Evolutionary conservation across 2,329 filamentous ascomycete species (phyloP).

Genomic region (Neurospora sp.): DNA sequence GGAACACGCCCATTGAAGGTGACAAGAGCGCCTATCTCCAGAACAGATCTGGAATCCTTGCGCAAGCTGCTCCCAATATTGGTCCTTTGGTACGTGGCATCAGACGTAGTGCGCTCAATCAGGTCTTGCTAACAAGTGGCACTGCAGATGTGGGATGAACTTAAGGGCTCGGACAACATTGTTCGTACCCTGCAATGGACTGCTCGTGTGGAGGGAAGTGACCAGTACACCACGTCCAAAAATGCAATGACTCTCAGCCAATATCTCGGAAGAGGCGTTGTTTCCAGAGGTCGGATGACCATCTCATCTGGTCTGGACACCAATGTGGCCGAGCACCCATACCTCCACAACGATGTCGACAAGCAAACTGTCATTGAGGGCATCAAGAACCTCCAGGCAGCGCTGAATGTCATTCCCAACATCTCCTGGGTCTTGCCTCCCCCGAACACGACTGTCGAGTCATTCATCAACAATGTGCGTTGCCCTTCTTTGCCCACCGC

Average conservation of each 20-base stretch:
- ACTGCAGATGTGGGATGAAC: slow-evolving; percentile 41
- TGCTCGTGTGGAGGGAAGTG: slow-evolving; percentile 21
- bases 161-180: slow-evolving; percentile 46
- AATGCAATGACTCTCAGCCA: slow-evolving; percentile 43
- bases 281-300: slow-evolving; percentile 50
- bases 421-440: slow-evolving; percentile 48
- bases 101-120: neutral
- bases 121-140: slow-evolving; percentile 6
- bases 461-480: slow-evolving; percentile 43
- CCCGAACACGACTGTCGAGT: slow-evolving; percentile 39
- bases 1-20: slow-evolving; percentile 32
- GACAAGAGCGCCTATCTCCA: slow-evolving; percentile 36
- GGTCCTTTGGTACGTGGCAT: slow-evolving; percentile 35
- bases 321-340: slow-evolving; percentile 48
- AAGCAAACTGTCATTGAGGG: slow-evolving; percentile 53
- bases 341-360: slow-evolving; percentile 49
- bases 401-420: slow-evolving; percentile 41
- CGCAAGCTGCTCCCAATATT: slow-evolving; percentile 58
- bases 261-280: slow-evolving; percentile 54
- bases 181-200: slow-evolving; percentile 57
- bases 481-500: slow-evolving; percentile 2
- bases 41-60: slow-evolving; percentile 47
- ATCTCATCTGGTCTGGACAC: slow-evolving; percentile 49
- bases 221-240: slow-evolving; percentile 17
- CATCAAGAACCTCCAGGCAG: slow-evolving; percentile 48